Conservation (phyloP, 2,329 filamentous ascomycete genomes). For the Volutella citrinella region DNA sequence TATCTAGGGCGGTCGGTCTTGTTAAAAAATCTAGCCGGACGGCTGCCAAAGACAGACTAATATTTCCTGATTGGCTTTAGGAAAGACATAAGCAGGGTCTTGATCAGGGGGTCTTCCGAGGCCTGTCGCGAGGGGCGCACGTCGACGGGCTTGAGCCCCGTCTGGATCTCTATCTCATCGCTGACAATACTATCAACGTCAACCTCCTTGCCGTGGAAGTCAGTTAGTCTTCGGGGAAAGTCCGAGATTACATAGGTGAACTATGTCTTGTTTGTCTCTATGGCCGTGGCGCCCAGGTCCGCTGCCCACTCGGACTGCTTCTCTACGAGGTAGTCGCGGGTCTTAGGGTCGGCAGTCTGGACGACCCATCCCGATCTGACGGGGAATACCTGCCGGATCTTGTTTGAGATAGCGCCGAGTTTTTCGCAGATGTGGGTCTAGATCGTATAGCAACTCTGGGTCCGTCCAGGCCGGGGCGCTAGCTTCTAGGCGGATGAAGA, state of each 20-base stretch:
- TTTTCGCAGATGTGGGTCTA: constrained; percentile 9
- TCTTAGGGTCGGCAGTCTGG: constrained; percentile 3
- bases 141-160: constrained; percentile 1
- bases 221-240: background rate
- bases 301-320: constrained; percentile 9
- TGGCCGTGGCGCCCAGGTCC: constrained; percentile 6
- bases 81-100: no score
- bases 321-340: constrained; percentile 8
- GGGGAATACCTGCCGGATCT: constrained; percentile 8
- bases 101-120: background rate
- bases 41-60: no score
- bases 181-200: background rate
- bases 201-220: background rate
- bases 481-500: constrained; percentile 14
- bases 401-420: constrained; percentile 8
- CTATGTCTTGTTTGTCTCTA: constrained; percentile 8
- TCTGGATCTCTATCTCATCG: constrained; percentile 3
- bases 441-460: constrained; percentile 9
- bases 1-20: no score
- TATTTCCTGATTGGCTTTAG: no score
- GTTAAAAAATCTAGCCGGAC: no score
- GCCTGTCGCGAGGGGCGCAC: background rate
- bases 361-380: constrained; percentile 11
- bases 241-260: constrained; percentile 1
- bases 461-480: constrained; percentile 8